phyloP scores from a whole-genome alignment of 2,329 filamentous ascomycete species.

The Aspergillus brunneoviolaceus region DNA sequence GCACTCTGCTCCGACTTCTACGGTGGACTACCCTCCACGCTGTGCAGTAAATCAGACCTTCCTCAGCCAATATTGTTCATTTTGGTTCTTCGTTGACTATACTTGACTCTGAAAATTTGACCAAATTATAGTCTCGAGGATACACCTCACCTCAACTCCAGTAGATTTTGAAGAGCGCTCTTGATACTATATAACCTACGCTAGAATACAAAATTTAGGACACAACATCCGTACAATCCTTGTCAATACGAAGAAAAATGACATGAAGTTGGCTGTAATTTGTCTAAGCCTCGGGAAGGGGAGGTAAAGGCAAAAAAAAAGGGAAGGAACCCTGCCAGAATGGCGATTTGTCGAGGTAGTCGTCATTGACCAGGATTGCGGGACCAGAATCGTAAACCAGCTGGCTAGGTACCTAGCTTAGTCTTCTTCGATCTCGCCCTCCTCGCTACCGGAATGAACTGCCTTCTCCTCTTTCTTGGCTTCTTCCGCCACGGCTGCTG shows the following conservation, averaged over 20 bases:
- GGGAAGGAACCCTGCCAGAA: too few species aligned
- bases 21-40: too few species aligned
- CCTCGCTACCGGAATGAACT: conserved; percentile 85
- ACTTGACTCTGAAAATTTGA: too few species aligned
- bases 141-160: too few species aligned
- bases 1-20: too few species aligned
- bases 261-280: not conserved
- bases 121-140: too few species aligned
- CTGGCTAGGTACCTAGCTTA: conserved; percentile 34
- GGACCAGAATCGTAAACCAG: not conserved
- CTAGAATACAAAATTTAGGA: not conserved
- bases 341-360: too few species aligned
- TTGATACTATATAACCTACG: not conserved
- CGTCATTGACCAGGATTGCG: too few species aligned
- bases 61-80: too few species aligned
- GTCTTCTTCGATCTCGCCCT: conserved; percentile 93
- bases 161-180: too few species aligned
- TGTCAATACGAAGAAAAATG: not conserved
- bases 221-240: not conserved
- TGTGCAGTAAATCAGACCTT: too few species aligned
- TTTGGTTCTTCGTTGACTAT: too few species aligned
- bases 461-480: conserved; percentile 47
- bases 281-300: not conserved
- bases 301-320: not conserved
- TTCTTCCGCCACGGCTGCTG: conserved; percentile 21